phyloP scores from a whole-genome alignment of 1,284 basidiomycete genomes.

The Hymenochaete sp. region DNA sequence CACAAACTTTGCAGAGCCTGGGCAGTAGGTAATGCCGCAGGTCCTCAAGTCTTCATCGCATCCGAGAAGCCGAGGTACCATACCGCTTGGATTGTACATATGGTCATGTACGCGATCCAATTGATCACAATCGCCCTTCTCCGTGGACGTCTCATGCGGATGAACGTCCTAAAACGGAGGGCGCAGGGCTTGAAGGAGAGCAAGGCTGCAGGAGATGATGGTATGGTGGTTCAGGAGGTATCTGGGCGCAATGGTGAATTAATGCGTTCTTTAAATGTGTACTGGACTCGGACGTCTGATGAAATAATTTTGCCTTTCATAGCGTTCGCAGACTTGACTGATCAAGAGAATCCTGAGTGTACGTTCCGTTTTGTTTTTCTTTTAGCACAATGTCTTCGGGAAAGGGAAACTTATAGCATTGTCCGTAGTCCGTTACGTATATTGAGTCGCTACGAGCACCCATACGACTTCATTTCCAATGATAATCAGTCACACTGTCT shows the following conservation, averaged over 20 bases:
- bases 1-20: conserved; percentile 23
- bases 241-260: conserved; percentile 17
- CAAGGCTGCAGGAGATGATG: conserved; percentile 25
- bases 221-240: conserved; percentile 7
- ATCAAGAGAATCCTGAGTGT: conserved; percentile 43
- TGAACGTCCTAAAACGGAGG: conserved; percentile 37
- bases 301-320: neutral
- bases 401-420: conserved; percentile 2
- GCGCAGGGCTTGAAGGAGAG: conserved; percentile 27
- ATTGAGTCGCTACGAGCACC: too few species aligned
- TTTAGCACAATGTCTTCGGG: conserved; percentile 4
- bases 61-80: conserved; percentile 41
- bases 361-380: conserved; percentile 19
- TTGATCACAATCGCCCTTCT: conserved; percentile 34
- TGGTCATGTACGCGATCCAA: conserved; percentile 37
- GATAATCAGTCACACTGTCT: too few species aligned
- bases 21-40: conserved; percentile 34
- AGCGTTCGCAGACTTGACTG: conserved; percentile 43
- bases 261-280: conserved; percentile 9
- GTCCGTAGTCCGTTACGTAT: conserved; percentile 35
- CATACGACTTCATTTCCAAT: too few species aligned
- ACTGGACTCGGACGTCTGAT: neutral
- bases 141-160: conserved; percentile 36
- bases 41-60: conserved; percentile 41
- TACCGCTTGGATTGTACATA: conserved; percentile 41